Conservation (phyloP, 2,329 filamentous ascomycete species). For the Pyrenochaeta sp. region DNA sequence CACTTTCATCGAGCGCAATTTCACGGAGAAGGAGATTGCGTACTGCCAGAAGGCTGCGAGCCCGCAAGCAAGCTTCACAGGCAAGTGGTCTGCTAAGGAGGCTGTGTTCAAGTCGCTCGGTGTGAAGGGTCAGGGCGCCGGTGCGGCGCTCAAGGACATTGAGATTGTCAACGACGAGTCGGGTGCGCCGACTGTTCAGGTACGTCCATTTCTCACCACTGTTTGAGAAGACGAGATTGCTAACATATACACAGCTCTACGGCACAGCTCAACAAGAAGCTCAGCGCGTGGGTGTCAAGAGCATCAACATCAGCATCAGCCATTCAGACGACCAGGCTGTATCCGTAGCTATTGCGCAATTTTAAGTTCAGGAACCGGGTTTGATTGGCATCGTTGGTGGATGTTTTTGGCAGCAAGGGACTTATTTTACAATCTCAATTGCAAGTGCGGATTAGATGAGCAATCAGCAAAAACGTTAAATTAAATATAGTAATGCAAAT, state of each 20-base stretch:
- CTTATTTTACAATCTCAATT: no score
- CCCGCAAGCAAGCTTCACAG: constrained; percentile 90
- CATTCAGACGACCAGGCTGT: constrained; percentile 95
- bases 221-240: constrained; percentile 1
- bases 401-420: no score
- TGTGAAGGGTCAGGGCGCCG: constrained; percentile 84
- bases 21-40: constrained; percentile 81
- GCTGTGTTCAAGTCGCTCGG: constrained; percentile 98
- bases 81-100: constrained; percentile 97
- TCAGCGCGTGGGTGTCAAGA: constrained; percentile 85
- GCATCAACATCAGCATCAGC: constrained; percentile 91
- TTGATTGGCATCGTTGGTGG: no score
- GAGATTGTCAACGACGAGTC: constrained; percentile 84
- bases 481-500: no score
- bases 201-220: constrained; percentile 61
- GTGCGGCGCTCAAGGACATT: constrained; percentile 91
- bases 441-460: no score
- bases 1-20: constrained; percentile 94
- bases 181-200: constrained; percentile 83
- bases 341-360: constrained; percentile 86
- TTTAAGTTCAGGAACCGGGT: constrained; percentile 57
- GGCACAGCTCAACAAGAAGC: constrained; percentile 85
- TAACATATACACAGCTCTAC: constrained; percentile 70
- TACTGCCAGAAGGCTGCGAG: constrained; percentile 85
- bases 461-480: no score